phyloP scores from a whole-genome alignment of 202 grass and related monocot species.

The Setaria viridis region DNA sequence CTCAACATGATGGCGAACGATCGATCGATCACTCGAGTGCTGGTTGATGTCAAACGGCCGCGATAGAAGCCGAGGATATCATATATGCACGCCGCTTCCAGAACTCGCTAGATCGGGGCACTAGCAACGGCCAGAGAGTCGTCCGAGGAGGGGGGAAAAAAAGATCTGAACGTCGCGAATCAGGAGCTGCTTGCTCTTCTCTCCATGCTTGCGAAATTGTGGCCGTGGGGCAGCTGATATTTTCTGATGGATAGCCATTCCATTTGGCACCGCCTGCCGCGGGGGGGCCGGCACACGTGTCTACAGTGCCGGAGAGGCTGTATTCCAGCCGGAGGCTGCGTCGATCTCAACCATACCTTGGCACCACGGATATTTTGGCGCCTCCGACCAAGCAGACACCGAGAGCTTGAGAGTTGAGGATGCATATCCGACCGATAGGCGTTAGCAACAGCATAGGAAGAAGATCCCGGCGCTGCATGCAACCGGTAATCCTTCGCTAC shows the following conservation, averaged over 20 bases:
- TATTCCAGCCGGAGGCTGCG: not conserved
- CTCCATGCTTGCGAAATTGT: not conserved
- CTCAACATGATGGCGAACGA: too few species aligned
- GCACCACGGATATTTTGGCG: not conserved
- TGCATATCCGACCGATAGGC: too few species aligned
- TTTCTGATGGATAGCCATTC: not conserved
- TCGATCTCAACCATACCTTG: not conserved
- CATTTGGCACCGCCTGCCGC: constrained; percentile 1
- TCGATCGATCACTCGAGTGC: too few species aligned
- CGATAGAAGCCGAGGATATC: not conserved
- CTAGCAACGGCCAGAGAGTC: not conserved
- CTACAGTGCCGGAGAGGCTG: not conserved
- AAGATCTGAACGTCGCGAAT: not conserved
- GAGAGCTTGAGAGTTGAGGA: too few species aligned
- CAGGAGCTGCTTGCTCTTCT: not conserved
- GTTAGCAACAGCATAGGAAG: too few species aligned
- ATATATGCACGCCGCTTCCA: not conserved
- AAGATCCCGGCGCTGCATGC: too few species aligned
- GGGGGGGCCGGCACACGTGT: not conserved
- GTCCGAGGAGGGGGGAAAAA: not conserved
- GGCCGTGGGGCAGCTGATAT: not conserved
- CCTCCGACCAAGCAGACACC: too few species aligned
- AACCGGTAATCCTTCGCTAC: too few species aligned
- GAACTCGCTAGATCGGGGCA: not conserved
- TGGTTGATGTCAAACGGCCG: not conserved